Conservation (phyloP, 2,329 filamentous ascomycete species). For the Cercospora brassicicola region DNA sequence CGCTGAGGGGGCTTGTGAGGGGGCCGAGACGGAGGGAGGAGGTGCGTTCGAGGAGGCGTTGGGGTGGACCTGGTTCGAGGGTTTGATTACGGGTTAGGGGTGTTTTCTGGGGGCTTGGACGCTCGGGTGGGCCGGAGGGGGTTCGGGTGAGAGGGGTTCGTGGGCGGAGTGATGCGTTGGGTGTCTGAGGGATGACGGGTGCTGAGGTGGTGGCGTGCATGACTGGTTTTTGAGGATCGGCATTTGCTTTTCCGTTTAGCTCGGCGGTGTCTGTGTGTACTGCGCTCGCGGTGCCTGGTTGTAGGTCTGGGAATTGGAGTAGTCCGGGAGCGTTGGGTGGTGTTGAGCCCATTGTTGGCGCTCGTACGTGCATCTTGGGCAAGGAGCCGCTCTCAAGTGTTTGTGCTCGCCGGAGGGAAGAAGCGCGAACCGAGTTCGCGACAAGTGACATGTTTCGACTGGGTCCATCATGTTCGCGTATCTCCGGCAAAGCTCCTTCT, state of each 20-base stretch:
- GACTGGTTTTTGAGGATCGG: conserved; percentile 29
- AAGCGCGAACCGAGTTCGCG: conserved; percentile 18
- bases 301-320: conserved; percentile 19
- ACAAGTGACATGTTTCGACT: conserved; percentile 18
- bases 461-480: conserved; percentile 28
- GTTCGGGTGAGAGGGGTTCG: conserved; percentile 32
- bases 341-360: conserved; percentile 16
- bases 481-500: conserved; percentile 36
- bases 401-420: conserved; percentile 20
- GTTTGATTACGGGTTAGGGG: conserved; percentile 16
- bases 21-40: conserved; percentile 59
- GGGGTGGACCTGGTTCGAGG: conserved; percentile 39
- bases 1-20: conserved; percentile 61
- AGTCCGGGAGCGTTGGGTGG: conserved; percentile 3
- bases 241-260: conserved; percentile 20
- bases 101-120: conserved; percentile 14
- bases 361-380: conserved; percentile 8
- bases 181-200: conserved; percentile 33
- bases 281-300: conserved; percentile 32
- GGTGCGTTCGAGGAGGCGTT: conserved; percentile 47
- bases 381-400: conserved; percentile 16
- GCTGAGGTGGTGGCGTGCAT: conserved; percentile 42
- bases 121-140: conserved; percentile 21
- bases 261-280: conserved; percentile 33
- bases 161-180: conserved; percentile 25